Percentiles rank a stretch among this genome's conserved stretches.
These are phyloP conservation scores for Colletotrichum trifolii DNA, from an alignment of 2,329 filamentous ascomycete species.

Conservation along the genomic window DNA sequence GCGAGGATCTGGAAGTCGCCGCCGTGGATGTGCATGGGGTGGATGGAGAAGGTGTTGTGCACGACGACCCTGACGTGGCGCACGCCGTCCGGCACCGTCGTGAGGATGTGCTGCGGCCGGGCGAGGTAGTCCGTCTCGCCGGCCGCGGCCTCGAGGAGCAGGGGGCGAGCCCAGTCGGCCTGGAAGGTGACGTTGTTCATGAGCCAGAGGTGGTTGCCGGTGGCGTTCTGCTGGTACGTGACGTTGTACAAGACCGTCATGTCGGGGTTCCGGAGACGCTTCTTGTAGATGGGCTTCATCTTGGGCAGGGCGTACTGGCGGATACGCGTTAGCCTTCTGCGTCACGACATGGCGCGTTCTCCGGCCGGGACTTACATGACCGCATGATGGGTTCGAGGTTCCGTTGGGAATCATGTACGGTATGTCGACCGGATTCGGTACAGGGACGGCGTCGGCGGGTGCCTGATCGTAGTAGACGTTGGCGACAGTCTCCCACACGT, in stretches of 20 bases:
- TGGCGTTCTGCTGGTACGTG: slow-evolving; percentile 13
- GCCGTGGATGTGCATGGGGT: slow-evolving; percentile 74
- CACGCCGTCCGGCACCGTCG: slow-evolving; percentile 22
- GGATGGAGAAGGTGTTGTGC: slow-evolving; percentile 67
- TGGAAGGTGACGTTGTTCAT: slow-evolving; percentile 31
- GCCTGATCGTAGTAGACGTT: slow-evolving; percentile 26
- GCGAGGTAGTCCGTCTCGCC: slow-evolving; percentile 16
- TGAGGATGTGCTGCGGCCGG: slow-evolving; percentile 25
- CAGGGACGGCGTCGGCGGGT: not conserved
- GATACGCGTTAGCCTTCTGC: not conserved
- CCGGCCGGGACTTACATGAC: slow-evolving; percentile 8
- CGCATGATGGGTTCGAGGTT: not conserved
- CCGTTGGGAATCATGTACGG: not conserved
- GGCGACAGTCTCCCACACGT: slow-evolving; percentile 1
- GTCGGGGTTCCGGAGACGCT: slow-evolving; percentile 19
- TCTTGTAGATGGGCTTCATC: slow-evolving; percentile 28
- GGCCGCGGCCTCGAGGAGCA: slow-evolving; percentile 22
- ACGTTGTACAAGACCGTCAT: slow-evolving; percentile 16
- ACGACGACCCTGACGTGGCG: slow-evolving; percentile 64
- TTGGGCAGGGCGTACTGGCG: not conserved
- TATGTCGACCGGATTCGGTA: not conserved
- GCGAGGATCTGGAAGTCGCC: slow-evolving; percentile 65
- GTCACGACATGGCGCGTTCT: too few relatives aligned
- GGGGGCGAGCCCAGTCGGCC: slow-evolving; percentile 29
- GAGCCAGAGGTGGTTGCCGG: slow-evolving; percentile 20